These are phyloP conservation scores for Aspergillus fischeri DNA, from an alignment of 2,329 filamentous ascomycete species.

Conservation along the genomic window DNA sequence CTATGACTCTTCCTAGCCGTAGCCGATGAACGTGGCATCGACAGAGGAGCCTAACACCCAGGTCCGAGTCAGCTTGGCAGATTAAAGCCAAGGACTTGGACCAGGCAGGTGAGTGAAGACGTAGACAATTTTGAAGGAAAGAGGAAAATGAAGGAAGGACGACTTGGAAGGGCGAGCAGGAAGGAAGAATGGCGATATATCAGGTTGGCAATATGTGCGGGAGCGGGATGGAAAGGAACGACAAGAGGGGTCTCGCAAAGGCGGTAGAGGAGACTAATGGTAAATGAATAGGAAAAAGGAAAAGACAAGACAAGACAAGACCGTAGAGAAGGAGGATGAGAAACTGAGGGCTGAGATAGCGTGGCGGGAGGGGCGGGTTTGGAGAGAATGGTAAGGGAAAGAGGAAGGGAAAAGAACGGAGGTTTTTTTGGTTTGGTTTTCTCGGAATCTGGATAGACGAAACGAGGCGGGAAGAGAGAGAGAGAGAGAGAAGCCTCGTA, in stretches of 20 bases:
- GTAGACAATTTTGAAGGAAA: constrained; percentile 15
- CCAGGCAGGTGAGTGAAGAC: constrained; percentile 32
- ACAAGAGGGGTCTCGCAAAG: constrained; percentile 12
- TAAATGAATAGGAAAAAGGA: constrained; percentile 11
- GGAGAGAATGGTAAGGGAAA: constrained; percentile 9
- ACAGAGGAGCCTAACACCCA: constrained; percentile 40
- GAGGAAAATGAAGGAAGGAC: constrained; percentile 7
- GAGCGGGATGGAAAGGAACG: constrained; percentile 12
- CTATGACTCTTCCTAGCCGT: constrained; percentile 59
- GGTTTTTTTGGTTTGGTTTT: constrained; percentile 15
- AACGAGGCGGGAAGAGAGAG: constrained; percentile 16
- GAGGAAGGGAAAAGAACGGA: constrained; percentile 15
- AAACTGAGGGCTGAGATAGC: neutral
- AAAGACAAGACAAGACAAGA: constrained; percentile 8
- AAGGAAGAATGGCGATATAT: constrained; percentile 7
- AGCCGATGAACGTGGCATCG: constrained; percentile 48
- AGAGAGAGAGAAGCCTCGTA: neutral
- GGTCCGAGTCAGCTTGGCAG: constrained; percentile 48
- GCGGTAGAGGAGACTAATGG: constrained; percentile 11
- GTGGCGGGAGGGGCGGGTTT: constrained; percentile 8
- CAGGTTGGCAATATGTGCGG: constrained; percentile 5
- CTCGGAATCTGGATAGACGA: constrained; percentile 16
- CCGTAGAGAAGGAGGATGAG: constrained; percentile 3
- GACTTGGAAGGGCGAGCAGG: constrained; percentile 3
- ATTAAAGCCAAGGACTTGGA: constrained; percentile 45